Conservation (phyloP, 2,329 filamentous ascomycete species). For the Aurifilum marmelostoma region DNA sequence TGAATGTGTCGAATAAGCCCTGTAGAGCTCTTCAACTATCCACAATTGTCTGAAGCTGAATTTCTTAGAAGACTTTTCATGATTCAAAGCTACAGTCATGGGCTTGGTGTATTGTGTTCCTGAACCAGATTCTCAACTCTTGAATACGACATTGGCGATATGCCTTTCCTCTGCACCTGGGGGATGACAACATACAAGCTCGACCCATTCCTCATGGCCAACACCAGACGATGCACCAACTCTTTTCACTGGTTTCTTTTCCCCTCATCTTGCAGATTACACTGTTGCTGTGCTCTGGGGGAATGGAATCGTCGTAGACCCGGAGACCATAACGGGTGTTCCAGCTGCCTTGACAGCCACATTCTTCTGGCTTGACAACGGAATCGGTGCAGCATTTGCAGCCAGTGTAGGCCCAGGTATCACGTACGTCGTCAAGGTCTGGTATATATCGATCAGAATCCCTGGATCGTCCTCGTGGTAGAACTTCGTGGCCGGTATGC, state of each 20-base stretch:
- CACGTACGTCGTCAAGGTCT: conserved; percentile 31
- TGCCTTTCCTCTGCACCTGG: too few species aligned
- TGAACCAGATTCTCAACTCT: too few species aligned
- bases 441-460: conserved; percentile 34
- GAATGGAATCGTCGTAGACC: conserved; percentile 32
- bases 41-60: too few species aligned
- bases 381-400: conserved; percentile 33
- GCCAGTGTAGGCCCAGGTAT: conserved; percentile 38
- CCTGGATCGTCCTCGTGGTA: conserved; percentile 35
- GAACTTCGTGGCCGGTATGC: conserved; percentile 32
- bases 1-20: neutral
- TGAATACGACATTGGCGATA: too few species aligned
- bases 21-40: too few species aligned
- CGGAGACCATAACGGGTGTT: conserved; percentile 35
- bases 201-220: too few species aligned
- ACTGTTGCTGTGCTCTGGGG: neutral
- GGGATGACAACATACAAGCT: too few species aligned
- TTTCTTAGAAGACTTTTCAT: too few species aligned
- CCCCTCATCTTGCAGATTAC: neutral
- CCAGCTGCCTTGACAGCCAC: conserved; percentile 31
- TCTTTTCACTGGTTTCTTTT: neutral
- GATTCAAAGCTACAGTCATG: too few species aligned
- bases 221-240: neutral
- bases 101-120: too few species aligned
- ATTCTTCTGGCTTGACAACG: conserved; percentile 31